Evolutionary conservation across 1,284 basidiomycete species (phyloP), one percentile per base, ranked within the genome.

Genomic region (Ganoderma boninense): DNA sequence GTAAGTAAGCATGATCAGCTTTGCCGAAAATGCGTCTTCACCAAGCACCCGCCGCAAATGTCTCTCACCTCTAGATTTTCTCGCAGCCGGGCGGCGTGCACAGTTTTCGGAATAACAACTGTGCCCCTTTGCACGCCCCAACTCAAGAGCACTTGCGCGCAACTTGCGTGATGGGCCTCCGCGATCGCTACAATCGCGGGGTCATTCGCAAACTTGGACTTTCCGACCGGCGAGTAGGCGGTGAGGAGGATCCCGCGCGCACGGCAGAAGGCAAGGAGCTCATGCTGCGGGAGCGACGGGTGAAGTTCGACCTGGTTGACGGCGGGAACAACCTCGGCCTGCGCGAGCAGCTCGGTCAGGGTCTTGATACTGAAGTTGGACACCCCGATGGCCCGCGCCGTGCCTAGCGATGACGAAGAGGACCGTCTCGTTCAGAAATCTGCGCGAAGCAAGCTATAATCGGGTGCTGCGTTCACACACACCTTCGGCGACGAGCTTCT

Each of bases 321-420:
- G 4, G 86, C 87, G 0, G 88, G 88, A 0, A 87, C 77, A 38
- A 90, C 77, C 1, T 68, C 73, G 43, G 78, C 79, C 13, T 82
- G 76, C 2, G 76, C 72, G 13, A 87, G 80, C 13, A 86, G 79
- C 35, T 74, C 68, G 26, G 76, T 77, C 32, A 89, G 79, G 20
- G 81, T 84, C 78, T 86, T 85, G 69, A 88, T 83, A 70, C 86
- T 88, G 78, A 91, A 91, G 80, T 92, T 92, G 56, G 87, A 89
- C 32, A 92, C 85, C 35, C 90, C 90, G 70, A 92, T 90, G 49
- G 85, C 79, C 75, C 85, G 86, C 65, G 86, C 84, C 78, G 76
- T 77, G 20, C 72, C 69, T 72, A 42, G n/a, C 11, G 26, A 29
- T 8, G 86, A 29, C 10, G 87, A 88, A 77, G 88, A 88, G 77